Percentiles rank a stretch among this genome's conserved stretches.
These are phyloP conservation scores for Colletotrichum tanaceti DNA, from an alignment of 2,329 filamentous ascomycete genomes.

Conservation along the genomic window DNA sequence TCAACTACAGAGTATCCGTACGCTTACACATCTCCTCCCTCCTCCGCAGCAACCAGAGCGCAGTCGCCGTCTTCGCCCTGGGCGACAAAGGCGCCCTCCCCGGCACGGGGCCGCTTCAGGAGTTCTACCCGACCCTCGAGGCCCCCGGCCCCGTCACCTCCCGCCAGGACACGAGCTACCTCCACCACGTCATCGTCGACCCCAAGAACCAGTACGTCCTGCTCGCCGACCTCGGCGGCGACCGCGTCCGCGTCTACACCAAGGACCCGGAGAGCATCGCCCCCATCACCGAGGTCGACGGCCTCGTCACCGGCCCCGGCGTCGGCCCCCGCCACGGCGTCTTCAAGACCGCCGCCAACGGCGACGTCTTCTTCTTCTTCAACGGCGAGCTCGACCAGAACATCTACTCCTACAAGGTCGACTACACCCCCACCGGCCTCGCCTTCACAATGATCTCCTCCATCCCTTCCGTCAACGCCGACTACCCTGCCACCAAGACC, in stretches of 20 bases:
- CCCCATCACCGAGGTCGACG: conserved; percentile 39
- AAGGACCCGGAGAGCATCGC: conserved; percentile 36
- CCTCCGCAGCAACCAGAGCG: conserved; percentile 39
- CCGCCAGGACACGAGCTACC: conserved; percentile 39
- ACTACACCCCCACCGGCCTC: conserved; percentile 40
- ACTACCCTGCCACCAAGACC: conserved; percentile 37
- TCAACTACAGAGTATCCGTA: too few relatives aligned
- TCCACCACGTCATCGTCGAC: conserved; percentile 39
- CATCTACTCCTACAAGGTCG: conserved; percentile 43
- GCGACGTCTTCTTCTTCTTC: conserved; percentile 42
- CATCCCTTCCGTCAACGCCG: conserved; percentile 37
- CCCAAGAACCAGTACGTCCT: conserved; percentile 39
- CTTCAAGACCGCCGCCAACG: conserved; percentile 40
- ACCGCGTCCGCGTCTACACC: conserved; percentile 39
- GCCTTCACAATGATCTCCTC: conserved; percentile 42
- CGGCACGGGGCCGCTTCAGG: conserved; percentile 39
- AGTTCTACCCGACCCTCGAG: conserved; percentile 41
- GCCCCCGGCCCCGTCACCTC: conserved; percentile 36
- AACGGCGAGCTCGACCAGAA: conserved; percentile 43
- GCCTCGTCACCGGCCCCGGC: conserved; percentile 38
- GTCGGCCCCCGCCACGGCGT: conserved; percentile 42
- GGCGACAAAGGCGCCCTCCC: conserved; percentile 40
- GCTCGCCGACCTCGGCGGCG: conserved; percentile 37
- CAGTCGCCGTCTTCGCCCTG: conserved; percentile 34
- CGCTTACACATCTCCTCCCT: too few relatives aligned